Evolutionary conservation across 1,284 basidiomycete genomes (phyloP), one percentile per base, ranked within the genome.

Genomic region (Kwoniella shivajii): DNA sequence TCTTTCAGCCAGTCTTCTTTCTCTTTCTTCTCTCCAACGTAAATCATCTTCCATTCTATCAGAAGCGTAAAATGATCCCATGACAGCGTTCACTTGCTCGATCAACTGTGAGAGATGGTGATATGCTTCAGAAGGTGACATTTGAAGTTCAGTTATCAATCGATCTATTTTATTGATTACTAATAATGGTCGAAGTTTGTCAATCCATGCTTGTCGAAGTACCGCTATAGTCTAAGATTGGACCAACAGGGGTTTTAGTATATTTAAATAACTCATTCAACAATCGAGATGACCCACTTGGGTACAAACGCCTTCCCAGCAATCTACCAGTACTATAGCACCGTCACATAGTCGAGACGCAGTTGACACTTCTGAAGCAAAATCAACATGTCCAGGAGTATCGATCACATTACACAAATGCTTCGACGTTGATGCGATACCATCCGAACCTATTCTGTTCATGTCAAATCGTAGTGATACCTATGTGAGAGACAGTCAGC

Each of bases 131-230:
- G 86, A 82, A 0, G 96, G 94, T 0, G 92, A 84, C 10, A 99
- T 84, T 71, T 90, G 90, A 55, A 99, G 86, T 74, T 99, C 96
- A 14, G 90, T 92, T 55, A 99, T 89, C 37, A 99, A 83, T 41
- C 96, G 88, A 78, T 99, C 96, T 70, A 98, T 83, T 78, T 99
- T 99, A 82, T 99, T 99, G 79, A 99, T 89, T 45, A 99, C 90
- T 31, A 99, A 85, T 52, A 99, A 86, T 2, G 95, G 96, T 11
- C 85, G 85, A 34, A 99, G 82, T 50, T 87, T 83, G 72, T 99
- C 94, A 57, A 88, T 80, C 91, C 94, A 96, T 50, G 93, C 93
- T 81, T 99, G 95, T 34, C 92, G 84, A 9, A 99, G 83, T 6
- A 99, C 96, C 2, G 93, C 86, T 61, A 97, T 91, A 0, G 96